These are phyloP conservation scores for Inonotus obliquus DNA, from an alignment of 1,284 basidiomycete genomes.

Conservation along the genomic window DNA sequence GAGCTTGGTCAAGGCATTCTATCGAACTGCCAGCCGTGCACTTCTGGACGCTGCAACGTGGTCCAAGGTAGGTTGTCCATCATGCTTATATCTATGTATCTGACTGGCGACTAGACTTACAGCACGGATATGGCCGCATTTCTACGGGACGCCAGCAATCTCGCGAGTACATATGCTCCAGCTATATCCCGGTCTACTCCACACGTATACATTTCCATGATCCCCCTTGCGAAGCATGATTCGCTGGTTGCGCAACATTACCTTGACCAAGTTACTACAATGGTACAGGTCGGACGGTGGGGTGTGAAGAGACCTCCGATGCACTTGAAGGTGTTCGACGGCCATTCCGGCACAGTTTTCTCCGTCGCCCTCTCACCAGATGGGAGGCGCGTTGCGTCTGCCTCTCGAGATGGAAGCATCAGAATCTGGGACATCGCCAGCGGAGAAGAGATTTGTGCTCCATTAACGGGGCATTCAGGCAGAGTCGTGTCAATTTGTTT, in stretches of 20 bases:
- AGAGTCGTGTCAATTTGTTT: not conserved
- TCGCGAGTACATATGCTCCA: slow-evolving; percentile 17
- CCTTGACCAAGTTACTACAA: not conserved
- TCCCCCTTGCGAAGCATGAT: slow-evolving; percentile 20
- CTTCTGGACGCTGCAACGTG: not conserved
- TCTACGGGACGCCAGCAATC: slow-evolving; percentile 17
- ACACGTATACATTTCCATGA: slow-evolving; percentile 25
- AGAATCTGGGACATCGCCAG: not conserved
- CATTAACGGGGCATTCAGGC: not conserved
- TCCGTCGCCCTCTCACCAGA: slow-evolving; percentile 11
- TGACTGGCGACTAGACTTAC: not conserved
- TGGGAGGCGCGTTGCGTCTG: slow-evolving; percentile 19
- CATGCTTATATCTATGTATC: slow-evolving; percentile 3
- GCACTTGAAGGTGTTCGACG: not conserved
- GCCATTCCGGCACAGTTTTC: not conserved
- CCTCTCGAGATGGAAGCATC: not conserved
- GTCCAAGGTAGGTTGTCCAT: not conserved
- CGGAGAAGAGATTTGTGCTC: not conserved
- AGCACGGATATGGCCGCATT: not conserved
- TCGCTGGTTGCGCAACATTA: not conserved
- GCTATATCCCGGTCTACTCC: slow-evolving; percentile 21
- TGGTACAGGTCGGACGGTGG: not conserved
- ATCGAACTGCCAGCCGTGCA: not conserved
- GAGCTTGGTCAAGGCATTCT: slow-evolving; percentile 21
- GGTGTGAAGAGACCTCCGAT: not conserved